These are phyloP conservation scores for Diplodia seriata DNA, from an alignment of 2,329 filamentous ascomycete species.

Conservation along the genomic window DNA sequence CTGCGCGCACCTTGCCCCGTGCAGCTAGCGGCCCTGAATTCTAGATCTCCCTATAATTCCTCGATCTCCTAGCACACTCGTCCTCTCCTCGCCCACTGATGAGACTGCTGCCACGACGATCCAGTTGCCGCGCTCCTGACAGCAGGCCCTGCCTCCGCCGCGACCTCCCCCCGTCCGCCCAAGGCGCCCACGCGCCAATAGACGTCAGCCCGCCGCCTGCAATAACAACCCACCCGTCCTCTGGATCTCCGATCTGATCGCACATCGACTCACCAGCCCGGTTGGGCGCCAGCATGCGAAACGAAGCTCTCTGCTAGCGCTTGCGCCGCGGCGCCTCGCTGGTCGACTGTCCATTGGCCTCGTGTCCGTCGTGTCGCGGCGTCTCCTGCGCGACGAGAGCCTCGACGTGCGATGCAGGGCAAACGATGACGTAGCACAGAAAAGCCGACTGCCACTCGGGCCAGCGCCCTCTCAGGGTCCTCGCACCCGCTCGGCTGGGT, in stretches of 20 bases:
- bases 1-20: slow-evolving; percentile 9
- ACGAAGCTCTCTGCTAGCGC: slow-evolving; percentile 12
- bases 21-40: slow-evolving; percentile 22
- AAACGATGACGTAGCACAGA: slow-evolving; percentile 30
- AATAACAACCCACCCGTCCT: slow-evolving; percentile 17
- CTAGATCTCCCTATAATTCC: slow-evolving; percentile 27
- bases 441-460: slow-evolving; percentile 23
- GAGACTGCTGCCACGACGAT: slow-evolving; percentile 21
- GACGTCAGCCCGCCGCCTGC: slow-evolving; percentile 12
- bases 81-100: slow-evolving; percentile 23
- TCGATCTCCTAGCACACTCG: slow-evolving; percentile 28
- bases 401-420: slow-evolving; percentile 26
- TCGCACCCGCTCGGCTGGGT: slow-evolving; percentile 27
- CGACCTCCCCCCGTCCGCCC: slow-evolving; percentile 1
- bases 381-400: slow-evolving; percentile 22
- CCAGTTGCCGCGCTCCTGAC: slow-evolving; percentile 26
- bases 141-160: slow-evolving; percentile 8
- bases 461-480: slow-evolving; percentile 22
- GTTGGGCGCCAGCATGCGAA: slow-evolving; percentile 29
- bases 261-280: slow-evolving; percentile 26
- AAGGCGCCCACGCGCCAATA: slow-evolving; percentile 19
- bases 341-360: slow-evolving; percentile 8
- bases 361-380: not conserved
- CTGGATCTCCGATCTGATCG: slow-evolving; percentile 28
- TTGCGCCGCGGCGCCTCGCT: not conserved